Evolutionary conservation across 2,329 filamentous ascomycete genomes (phyloP).

Genomic region (Aspergillus sergii): DNA sequence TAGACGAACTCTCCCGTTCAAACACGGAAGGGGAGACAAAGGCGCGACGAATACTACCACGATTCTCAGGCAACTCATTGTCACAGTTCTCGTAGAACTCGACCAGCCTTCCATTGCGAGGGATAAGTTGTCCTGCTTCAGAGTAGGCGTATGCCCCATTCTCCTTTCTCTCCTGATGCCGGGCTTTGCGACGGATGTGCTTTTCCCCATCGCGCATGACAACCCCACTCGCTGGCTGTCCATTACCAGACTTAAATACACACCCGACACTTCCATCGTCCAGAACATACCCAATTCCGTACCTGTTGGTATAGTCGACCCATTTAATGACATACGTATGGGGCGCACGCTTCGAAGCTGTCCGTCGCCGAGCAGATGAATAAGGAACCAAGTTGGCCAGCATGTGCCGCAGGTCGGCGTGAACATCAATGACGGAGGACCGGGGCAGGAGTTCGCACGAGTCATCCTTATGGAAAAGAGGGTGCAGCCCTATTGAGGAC

Average conservation of each 20-base stretch:
- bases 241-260: slow-evolving; percentile 51
- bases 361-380: slow-evolving; percentile 34
- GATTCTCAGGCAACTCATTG: slow-evolving; percentile 31
- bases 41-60: slow-evolving; percentile 43
- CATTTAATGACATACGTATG: slow-evolving; percentile 55
- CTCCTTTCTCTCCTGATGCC: slow-evolving; percentile 37
- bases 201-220: slow-evolving; percentile 50
- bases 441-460: slow-evolving; percentile 39
- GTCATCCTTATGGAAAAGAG: slow-evolving; percentile 43
- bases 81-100: slow-evolving; percentile 53
- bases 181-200: slow-evolving; percentile 50
- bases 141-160: slow-evolving; percentile 35
- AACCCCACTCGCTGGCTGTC: slow-evolving; percentile 47
- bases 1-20: slow-evolving; percentile 35
- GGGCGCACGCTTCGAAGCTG: slow-evolving; percentile 30
- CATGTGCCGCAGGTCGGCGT: slow-evolving; percentile 43
- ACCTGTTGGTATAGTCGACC: slow-evolving; percentile 56
- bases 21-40: slow-evolving; percentile 45
- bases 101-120: slow-evolving; percentile 43
- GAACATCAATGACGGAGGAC: slow-evolving; percentile 43
- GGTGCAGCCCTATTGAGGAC: slow-evolving; percentile 39
- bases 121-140: slow-evolving; percentile 48
- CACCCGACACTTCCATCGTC: slow-evolving; percentile 54
- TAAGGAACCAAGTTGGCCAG: slow-evolving; percentile 39
- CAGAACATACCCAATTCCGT: slow-evolving; percentile 55